Conservation (phyloP, 2,329 filamentous ascomycete species). For the Phialophora expanda region DNA sequence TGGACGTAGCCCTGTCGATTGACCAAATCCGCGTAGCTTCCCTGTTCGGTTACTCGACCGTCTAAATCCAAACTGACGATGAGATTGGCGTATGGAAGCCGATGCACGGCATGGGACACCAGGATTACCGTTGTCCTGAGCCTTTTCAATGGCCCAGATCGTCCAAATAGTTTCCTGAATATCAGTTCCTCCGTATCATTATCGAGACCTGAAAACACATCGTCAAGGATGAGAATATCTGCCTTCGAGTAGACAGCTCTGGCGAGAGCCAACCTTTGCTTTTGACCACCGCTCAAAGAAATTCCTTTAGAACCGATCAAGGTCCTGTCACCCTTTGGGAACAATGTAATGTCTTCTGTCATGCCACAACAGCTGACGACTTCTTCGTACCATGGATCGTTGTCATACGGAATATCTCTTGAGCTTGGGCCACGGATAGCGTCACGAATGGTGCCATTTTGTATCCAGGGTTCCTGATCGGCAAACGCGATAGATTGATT, state of each 20-base stretch:
- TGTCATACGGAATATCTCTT: constrained; percentile 24
- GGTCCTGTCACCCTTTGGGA: constrained; percentile 38
- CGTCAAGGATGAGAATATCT: constrained; percentile 57
- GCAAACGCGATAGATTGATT: constrained; percentile 33
- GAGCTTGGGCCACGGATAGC: constrained; percentile 38
- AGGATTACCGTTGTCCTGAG: constrained; percentile 49
- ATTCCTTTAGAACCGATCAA: constrained; percentile 39
- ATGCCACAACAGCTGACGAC: constrained; percentile 41
- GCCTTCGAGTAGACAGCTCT: constrained; percentile 58
- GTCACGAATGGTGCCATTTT: constrained; percentile 35
- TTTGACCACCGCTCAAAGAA: constrained; percentile 42
- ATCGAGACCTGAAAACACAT: constrained; percentile 59
- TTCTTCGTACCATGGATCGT: constrained; percentile 40
- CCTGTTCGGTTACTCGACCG: constrained; percentile 51
- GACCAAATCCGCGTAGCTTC: constrained; percentile 47
- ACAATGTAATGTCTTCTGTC: constrained; percentile 36
- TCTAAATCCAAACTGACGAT: constrained; percentile 49
- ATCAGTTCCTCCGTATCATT: constrained; percentile 56
- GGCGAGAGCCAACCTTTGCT: constrained; percentile 52
- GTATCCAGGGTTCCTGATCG: constrained; percentile 38
- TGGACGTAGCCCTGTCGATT: constrained; percentile 49
- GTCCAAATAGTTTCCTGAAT: constrained; percentile 54
- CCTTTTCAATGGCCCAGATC: constrained; percentile 52
- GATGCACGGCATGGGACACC: constrained; percentile 44
- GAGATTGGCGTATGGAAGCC: constrained; percentile 51